Evolutionary conservation across 2,329 filamentous ascomycete genomes (phyloP).

Genomic region (Colletotrichum sublineola): DNA sequence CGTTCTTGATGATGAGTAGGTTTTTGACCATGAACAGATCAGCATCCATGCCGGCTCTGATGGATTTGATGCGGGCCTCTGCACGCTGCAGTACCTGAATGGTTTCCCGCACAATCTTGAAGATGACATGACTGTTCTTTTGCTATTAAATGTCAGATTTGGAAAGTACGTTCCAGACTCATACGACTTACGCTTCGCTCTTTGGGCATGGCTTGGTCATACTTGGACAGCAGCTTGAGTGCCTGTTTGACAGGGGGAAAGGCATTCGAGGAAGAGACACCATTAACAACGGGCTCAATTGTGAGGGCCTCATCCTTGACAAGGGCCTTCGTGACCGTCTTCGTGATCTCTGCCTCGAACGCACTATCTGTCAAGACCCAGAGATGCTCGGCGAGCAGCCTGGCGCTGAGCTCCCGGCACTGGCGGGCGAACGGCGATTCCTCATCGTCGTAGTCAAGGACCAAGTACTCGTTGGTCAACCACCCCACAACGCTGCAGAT

Average conservation of each 20-base stretch:
- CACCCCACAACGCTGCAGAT: slow-evolving; percentile 70
- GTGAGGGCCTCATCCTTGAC: slow-evolving; percentile 63
- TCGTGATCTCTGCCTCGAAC: slow-evolving; percentile 69
- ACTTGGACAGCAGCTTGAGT: slow-evolving; percentile 70
- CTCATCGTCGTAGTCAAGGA: slow-evolving; percentile 69
- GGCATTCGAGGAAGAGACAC: slow-evolving; percentile 67
- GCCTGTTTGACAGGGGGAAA: slow-evolving; percentile 70
- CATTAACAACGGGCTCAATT: slow-evolving; percentile 63
- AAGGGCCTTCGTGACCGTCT: slow-evolving; percentile 64
- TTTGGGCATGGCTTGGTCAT: slow-evolving; percentile 74
- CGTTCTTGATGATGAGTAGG: slow-evolving; percentile 93
- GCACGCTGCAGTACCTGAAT: slow-evolving; percentile 86
- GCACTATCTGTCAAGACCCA: slow-evolving; percentile 68
- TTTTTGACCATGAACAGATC: slow-evolving; percentile 97
- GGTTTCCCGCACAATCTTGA: slow-evolving; percentile 87
- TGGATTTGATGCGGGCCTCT: slow-evolving; percentile 76
- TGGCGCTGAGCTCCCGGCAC: slow-evolving; percentile 68
- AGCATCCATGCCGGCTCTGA: slow-evolving; percentile 73
- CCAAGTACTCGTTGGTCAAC: slow-evolving; percentile 70
- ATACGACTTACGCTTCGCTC: slow-evolving; percentile 68
- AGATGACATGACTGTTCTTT: slow-evolving; percentile 68
- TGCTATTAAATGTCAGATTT: slow-evolving; percentile 50
- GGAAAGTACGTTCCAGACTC: rapidly evolving
- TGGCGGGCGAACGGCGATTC: slow-evolving; percentile 65
- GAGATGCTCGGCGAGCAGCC: slow-evolving; percentile 68